phyloP scores from a whole-genome alignment of 352 stramenopile species.

The Globisporangium mamillatum region DNA sequence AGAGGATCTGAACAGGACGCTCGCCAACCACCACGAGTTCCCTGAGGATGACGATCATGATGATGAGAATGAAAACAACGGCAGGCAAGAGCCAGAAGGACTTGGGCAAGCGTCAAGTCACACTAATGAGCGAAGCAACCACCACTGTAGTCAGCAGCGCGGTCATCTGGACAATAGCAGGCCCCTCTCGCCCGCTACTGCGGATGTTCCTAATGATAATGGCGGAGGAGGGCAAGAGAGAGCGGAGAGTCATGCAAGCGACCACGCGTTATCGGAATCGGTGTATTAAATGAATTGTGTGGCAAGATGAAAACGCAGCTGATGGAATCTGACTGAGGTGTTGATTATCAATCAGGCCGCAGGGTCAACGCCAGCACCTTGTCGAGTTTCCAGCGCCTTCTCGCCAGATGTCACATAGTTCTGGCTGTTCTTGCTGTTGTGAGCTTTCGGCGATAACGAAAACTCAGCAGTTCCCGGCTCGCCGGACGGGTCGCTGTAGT shows the following conservation, averaged over 20 bases:
- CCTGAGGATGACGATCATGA: not conserved
- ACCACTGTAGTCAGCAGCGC: not conserved
- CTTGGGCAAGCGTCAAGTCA: not conserved
- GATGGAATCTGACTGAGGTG: not conserved
- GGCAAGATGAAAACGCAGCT: not conserved
- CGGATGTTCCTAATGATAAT: not conserved
- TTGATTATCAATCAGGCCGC: not conserved
- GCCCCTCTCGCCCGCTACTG: not conserved
- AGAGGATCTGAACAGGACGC: not conserved
- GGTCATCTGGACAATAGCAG: not conserved
- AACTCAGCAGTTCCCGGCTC: not conserved
- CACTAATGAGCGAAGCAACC: not conserved
- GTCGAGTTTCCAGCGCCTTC: not conserved
- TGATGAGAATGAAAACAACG: not conserved
- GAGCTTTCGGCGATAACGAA: not conserved
- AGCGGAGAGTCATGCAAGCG: not conserved
- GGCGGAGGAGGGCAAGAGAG: not conserved
- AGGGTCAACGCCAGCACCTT: not conserved
- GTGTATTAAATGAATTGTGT: conserved; percentile 12
- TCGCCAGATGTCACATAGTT: not conserved
- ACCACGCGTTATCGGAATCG: conserved; percentile 16
- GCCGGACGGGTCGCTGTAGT: conserved; percentile 23
- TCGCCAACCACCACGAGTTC: conserved; percentile 4
- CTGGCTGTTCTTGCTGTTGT: not conserved
- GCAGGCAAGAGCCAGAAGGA: not conserved